These are phyloP conservation scores for Neurospora crassa DNA, from an alignment of 2,329 filamentous ascomycete species.

Conservation along the genomic window DNA sequence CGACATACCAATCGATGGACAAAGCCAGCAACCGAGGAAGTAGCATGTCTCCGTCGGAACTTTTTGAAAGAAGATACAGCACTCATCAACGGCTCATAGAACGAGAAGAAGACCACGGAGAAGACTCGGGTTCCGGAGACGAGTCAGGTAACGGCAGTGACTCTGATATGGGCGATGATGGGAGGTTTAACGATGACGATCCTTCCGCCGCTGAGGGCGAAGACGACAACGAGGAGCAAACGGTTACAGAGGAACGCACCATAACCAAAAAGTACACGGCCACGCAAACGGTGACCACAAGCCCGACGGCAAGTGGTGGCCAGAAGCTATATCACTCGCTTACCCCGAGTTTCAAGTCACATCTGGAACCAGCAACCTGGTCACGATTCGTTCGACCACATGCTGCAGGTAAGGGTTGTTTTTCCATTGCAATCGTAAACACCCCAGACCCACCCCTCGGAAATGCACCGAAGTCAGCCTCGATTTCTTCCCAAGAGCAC, in stretches of 20 bases:
- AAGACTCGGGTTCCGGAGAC: neutral
- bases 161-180: neutral
- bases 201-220: neutral
- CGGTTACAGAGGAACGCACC: neutral
- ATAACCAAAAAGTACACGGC: neutral
- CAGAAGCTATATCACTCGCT: neutral
- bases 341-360: neutral
- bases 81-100: neutral
- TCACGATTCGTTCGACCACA: neutral
- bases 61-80: neutral
- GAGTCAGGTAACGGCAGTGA: neutral
- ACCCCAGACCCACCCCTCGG: neutral
- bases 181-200: neutral
- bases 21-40: neutral
- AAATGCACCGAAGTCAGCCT: neutral
- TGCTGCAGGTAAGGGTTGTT: neutral
- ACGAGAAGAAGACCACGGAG: neutral
- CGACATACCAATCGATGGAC: neutral
- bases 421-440: neutral
- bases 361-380: neutral
- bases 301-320: neutral
- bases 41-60: neutral
- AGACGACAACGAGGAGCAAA: neutral
- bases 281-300: neutral
- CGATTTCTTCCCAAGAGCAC: neutral